Percentiles rank a stretch among this genome's conserved stretches.
Conservation (phyloP, 495 filamentous ascomycete species). For the Chaetomium cochliodes region DNA sequence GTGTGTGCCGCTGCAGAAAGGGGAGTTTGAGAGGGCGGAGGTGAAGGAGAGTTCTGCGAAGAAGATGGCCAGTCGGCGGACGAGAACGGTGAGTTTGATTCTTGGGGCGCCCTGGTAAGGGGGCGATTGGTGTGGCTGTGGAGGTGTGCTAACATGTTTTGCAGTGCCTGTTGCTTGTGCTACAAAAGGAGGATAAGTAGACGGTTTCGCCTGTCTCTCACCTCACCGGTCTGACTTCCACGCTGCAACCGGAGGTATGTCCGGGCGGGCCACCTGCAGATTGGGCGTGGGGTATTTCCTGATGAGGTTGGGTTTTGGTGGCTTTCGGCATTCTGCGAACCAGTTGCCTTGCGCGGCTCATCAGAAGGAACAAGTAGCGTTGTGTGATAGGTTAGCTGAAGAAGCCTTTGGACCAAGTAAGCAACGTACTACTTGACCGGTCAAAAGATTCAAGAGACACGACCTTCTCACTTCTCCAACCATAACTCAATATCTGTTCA, state of each 20-base stretch:
- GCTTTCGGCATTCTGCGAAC: not conserved
- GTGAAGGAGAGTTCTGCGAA: not conserved
- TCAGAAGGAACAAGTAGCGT: not conserved
- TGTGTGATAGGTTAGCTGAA: not conserved
- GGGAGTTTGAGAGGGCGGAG: conserved; percentile 9
- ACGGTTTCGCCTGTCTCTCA: not conserved
- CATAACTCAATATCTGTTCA: not conserved
- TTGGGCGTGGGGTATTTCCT: not conserved
- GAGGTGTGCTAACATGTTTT: not conserved
- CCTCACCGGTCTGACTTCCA: not conserved
- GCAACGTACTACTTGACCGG: not conserved
- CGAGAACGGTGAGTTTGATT: conserved; percentile 2
- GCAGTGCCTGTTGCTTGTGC: not conserved
- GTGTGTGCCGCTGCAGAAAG: conserved; percentile 7
- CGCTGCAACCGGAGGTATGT: not conserved
- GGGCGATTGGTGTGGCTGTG: too few relatives aligned
- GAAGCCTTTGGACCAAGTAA: not conserved
- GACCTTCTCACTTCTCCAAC: not conserved
- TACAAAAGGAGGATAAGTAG: conserved; percentile 1
- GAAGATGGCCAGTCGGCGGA: not conserved
- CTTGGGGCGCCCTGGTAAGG: too few relatives aligned
- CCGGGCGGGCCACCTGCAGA: not conserved
- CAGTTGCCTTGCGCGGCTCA: not conserved
- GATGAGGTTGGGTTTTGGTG: not conserved
- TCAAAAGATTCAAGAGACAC: not conserved